A percentile compares a stretch with the other conserved stretches of the same genome.
These are phyloP conservation scores for Geosiphon pyriformis DNA, from an alignment of 192 early-diverging fungal species.

Conservation along the genomic window DNA sequence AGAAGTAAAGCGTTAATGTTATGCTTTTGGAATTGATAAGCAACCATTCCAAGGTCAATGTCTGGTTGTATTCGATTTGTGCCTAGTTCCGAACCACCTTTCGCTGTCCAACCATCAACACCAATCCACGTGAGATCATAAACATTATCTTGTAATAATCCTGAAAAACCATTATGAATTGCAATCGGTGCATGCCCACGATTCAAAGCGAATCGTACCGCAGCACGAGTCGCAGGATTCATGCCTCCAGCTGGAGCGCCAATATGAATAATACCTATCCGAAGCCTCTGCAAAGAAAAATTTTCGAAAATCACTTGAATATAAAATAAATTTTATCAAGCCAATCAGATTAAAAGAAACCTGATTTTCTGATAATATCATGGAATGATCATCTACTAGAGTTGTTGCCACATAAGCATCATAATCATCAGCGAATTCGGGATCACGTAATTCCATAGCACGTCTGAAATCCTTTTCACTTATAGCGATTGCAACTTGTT, in stretches of 20 bases:
- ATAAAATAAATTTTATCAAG: neutral
- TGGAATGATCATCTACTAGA: slow-evolving; percentile 33
- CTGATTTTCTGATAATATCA: slow-evolving; percentile 26
- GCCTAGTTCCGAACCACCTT: slow-evolving; percentile 89
- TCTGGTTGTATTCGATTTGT: slow-evolving; percentile 90
- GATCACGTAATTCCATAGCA: slow-evolving; percentile 88
- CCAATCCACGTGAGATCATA: slow-evolving; percentile 74
- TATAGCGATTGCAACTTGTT: slow-evolving; percentile 82
- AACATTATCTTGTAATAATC: slow-evolving; percentile 78
- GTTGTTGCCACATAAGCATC: slow-evolving; percentile 60
- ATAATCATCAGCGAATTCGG: slow-evolving; percentile 69
- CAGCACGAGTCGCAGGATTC: slow-evolving; percentile 91
- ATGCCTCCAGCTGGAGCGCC: slow-evolving; percentile 97
- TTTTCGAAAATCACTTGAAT: neutral
- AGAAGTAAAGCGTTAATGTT: slow-evolving; percentile 86
- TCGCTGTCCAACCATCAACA: slow-evolving; percentile 86
- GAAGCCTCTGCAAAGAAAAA: slow-evolving; percentile 45
- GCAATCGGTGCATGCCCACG: slow-evolving; percentile 83
- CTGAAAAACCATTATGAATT: slow-evolving; percentile 89
- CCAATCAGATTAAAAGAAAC: slow-evolving; percentile 30
- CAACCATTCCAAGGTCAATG: slow-evolving; percentile 80
- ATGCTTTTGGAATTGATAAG: slow-evolving; percentile 88
- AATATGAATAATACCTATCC: slow-evolving; percentile 87
- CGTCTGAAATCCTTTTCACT: slow-evolving; percentile 72
- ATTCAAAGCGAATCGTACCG: slow-evolving; percentile 78